Evolutionary conservation across 129 eudicot species (phyloP), one percentile per base, ranked within the genome.

Genomic region (Oenanthe sinensis): DNA sequence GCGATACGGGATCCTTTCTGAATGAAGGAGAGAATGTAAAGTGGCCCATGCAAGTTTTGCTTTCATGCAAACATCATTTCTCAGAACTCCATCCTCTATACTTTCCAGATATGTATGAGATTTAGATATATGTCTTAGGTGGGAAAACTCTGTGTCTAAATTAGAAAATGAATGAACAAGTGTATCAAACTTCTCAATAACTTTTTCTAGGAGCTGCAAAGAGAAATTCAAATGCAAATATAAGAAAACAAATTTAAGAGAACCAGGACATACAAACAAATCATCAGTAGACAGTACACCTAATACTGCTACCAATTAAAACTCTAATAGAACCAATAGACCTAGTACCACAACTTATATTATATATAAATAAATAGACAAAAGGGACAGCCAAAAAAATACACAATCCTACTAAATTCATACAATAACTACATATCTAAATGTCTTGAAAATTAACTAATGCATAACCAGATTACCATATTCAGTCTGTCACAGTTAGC

Each of bases 11-110:
- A 82, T 71, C 65, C 92, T 84, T 81, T 92, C 94, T 37, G 99
- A 92, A 84, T 95, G 99, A 77, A 95, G 93, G 81, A 95, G 97
- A 71, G 99, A 95, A 81, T 95, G 99, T 74, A 95, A 83, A 54
- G 97, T 90, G 88, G 99, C 90, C 99, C 97, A 95, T 39, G 90
- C 96, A 65, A 90, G 89, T 76, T 85, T 95, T 46, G 88, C 91
- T 63, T 92, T 88, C 82, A 85, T 78, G 50, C 85, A 84, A n/a
- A 83, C 83, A 82, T 81, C 85, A 82, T 76, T 87, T 55, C 89
- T 85, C 14, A 77, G 45, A 85, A 73, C 87, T 76, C 87, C 91
- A 77, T 87, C 88, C 73, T 87, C 87, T 79, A 90, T 85, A 78
- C 92, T 90, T 78, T 85, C 89, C 76, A 92, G 39, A 79, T 87